Percentiles rank a stretch among this genome's conserved stretches.
phyloP scores from a whole-genome alignment of 805 yeast species.

The Metschnikowia similis region DNA sequence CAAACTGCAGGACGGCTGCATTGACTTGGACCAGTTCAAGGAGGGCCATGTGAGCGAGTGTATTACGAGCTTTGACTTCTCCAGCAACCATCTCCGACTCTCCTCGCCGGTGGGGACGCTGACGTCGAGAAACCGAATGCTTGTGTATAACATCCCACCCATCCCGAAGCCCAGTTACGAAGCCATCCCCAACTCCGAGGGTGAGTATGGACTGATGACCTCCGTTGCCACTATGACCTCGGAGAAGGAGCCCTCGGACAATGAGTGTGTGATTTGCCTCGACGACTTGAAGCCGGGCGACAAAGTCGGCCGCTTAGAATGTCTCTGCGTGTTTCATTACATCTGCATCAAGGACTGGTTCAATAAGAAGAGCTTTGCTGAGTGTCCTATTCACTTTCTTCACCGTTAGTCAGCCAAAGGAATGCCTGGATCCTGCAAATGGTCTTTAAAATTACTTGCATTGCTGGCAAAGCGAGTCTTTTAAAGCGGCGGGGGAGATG shows the following conservation, averaged over 20 bases:
- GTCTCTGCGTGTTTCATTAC: slow-evolving; percentile 92
- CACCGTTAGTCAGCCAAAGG: slow-evolving; percentile 18
- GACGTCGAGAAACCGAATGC: slow-evolving; percentile 67
- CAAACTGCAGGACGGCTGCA: slow-evolving; percentile 10
- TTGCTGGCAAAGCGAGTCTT: background rate
- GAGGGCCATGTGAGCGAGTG: slow-evolving; percentile 74
- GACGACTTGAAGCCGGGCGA: slow-evolving; percentile 86
- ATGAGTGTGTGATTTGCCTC: slow-evolving; percentile 91
- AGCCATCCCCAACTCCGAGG: slow-evolving; percentile 19
- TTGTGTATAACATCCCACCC: slow-evolving; percentile 64
- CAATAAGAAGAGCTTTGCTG: slow-evolving; percentile 74
- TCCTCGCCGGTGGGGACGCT: slow-evolving; percentile 21
- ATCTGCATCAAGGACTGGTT: slow-evolving; percentile 91
- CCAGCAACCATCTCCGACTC: slow-evolving; percentile 49
- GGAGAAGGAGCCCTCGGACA: slow-evolving; percentile 33
- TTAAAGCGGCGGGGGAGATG: background rate
- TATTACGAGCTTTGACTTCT: slow-evolving; percentile 64
- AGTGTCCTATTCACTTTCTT: slow-evolving; percentile 74
- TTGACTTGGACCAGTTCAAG: slow-evolving; percentile 36
- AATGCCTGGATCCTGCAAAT: background rate
- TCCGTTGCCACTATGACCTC: slow-evolving; percentile 8
- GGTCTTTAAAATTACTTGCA: background rate
- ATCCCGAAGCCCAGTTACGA: slow-evolving; percentile 39
- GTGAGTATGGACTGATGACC: slow-evolving; percentile 11
- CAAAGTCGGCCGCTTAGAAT: slow-evolving; percentile 86